Evolutionary conservation across 106 monocot species (phyloP).

Genomic region (Apostasia ramifera): DNA sequence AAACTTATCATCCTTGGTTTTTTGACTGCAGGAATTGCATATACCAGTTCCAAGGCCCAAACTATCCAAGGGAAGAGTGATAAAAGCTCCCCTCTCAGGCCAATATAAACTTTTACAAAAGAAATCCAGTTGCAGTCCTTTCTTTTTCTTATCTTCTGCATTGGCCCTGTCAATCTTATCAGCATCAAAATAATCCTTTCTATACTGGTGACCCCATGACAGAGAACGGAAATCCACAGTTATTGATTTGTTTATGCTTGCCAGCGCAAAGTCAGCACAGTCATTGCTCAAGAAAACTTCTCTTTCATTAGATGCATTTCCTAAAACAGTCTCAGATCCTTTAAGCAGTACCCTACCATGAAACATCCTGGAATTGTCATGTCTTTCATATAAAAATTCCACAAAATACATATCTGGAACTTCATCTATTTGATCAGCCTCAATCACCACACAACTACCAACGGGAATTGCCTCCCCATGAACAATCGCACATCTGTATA

Average conservation of each 20-base stretch:
- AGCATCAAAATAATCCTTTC: constrained; percentile 51
- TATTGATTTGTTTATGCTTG: constrained; percentile 57
- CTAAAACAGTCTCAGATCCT: constrained; percentile 75
- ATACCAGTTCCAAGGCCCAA: constrained; percentile 74
- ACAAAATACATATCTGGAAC: constrained; percentile 34
- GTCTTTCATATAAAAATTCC: constrained; percentile 78
- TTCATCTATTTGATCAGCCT: constrained; percentile 39
- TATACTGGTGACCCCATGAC: constrained; percentile 68
- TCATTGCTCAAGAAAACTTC: constrained; percentile 85
- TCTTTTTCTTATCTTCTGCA: constrained; percentile 83
- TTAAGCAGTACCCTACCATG: constrained; percentile 68
- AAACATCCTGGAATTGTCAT: constrained; percentile 58
- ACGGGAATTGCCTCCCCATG: constrained; percentile 40
- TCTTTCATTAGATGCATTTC: constrained; percentile 87
- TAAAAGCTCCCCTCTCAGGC: constrained; percentile 85
- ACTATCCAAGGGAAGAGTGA: constrained; percentile 40
- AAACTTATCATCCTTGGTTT: constrained; percentile 32
- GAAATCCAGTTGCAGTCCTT: constrained; percentile 68
- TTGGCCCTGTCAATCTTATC: constrained; percentile 50
- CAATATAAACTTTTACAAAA: constrained; percentile 88
- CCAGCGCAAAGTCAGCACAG: constrained; percentile 72
- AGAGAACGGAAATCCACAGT: constrained; percentile 42
- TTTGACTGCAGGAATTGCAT: constrained; percentile 70
- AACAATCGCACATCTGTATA: constrained; percentile 58
- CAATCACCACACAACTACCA: constrained; percentile 49